phyloP scores from a whole-genome alignment of 2,329 filamentous ascomycete genomes.

The Trichoderma pleuroti region DNA sequence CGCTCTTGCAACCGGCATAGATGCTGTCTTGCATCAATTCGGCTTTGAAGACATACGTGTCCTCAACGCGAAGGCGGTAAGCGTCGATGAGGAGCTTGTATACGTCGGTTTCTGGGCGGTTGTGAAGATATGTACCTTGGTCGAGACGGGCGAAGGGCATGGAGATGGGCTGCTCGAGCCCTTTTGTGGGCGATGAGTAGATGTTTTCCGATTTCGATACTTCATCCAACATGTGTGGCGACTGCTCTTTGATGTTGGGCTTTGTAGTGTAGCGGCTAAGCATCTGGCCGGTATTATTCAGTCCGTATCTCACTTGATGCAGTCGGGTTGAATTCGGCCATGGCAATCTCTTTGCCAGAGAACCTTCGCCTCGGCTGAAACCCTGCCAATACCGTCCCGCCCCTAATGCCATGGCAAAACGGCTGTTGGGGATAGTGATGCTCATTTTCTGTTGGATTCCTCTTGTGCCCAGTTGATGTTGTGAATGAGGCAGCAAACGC shows the following conservation, averaged over 20 bases:
- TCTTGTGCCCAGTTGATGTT: background rate
- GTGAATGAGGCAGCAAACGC: background rate
- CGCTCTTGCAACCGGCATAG: constrained; percentile 28
- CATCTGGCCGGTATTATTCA: background rate
- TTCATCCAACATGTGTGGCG: constrained; percentile 17
- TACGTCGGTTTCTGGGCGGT: constrained; percentile 41
- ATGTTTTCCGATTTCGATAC: background rate
- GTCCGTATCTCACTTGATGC: background rate
- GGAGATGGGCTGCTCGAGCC: constrained; percentile 28
- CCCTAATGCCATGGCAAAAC: background rate
- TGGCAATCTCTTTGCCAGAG: background rate
- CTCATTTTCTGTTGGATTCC: background rate
- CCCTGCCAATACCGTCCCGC: background rate
- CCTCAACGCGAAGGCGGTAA: constrained; percentile 46
- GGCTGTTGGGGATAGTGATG: background rate
- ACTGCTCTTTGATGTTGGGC: constrained; percentile 32
- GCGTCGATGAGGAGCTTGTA: constrained; percentile 46
- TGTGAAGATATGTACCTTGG: constrained; percentile 41
- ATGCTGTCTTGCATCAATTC: constrained; percentile 29
- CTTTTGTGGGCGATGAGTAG: background rate
- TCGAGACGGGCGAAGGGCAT: constrained; percentile 41
- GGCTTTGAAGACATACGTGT: constrained; percentile 32
- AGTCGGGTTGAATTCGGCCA: constrained; percentile 23
- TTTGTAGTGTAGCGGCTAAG: constrained; percentile 20
- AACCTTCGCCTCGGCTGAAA: background rate